Conservation (phyloP, 2,329 filamentous ascomycete genomes). For the Neurospora crassa region DNA sequence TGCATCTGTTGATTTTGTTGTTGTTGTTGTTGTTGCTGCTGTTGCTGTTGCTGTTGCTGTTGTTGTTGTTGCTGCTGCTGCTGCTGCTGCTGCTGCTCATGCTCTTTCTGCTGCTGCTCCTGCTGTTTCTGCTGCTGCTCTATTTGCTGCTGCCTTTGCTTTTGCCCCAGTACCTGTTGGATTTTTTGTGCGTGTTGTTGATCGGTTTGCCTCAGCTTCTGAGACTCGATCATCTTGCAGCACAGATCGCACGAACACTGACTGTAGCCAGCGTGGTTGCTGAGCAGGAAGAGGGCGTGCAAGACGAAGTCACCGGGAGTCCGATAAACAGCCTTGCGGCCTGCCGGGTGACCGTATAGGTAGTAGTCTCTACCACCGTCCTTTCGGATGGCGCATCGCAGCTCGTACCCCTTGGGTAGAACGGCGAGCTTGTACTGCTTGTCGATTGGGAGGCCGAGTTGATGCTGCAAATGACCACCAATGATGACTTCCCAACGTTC, state of each 20-base stretch:
- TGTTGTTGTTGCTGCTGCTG: conserved; percentile 2
- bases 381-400: conserved; percentile 22
- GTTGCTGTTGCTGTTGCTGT: conserved; percentile 10
- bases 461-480: conserved; percentile 16
- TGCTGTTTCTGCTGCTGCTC: conserved; percentile 1
- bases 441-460: conserved; percentile 15
- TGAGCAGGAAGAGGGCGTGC: conserved; percentile 42
- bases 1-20: neutral
- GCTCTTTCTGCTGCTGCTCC: conserved; percentile 5
- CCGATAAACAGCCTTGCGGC: conserved; percentile 37
- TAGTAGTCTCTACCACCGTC: conserved; percentile 36
- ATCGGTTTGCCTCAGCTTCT: conserved; percentile 5
- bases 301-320: conserved; percentile 44
- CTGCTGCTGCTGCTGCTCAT: conserved; percentile 10
- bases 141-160: neutral
- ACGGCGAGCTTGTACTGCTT: conserved; percentile 17
- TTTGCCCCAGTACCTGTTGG: neutral
- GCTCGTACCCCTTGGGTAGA: conserved; percentile 19
- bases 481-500: conserved; percentile 19
- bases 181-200: neutral
- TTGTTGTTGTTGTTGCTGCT: neutral
- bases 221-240: conserved; percentile 19
- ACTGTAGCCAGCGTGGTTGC: conserved; percentile 34
- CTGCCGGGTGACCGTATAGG: conserved; percentile 39
- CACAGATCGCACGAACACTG: conserved; percentile 45